phyloP scores from a whole-genome alignment of 2,329 filamentous ascomycete genomes.

The Arachnomyces sp. region DNA sequence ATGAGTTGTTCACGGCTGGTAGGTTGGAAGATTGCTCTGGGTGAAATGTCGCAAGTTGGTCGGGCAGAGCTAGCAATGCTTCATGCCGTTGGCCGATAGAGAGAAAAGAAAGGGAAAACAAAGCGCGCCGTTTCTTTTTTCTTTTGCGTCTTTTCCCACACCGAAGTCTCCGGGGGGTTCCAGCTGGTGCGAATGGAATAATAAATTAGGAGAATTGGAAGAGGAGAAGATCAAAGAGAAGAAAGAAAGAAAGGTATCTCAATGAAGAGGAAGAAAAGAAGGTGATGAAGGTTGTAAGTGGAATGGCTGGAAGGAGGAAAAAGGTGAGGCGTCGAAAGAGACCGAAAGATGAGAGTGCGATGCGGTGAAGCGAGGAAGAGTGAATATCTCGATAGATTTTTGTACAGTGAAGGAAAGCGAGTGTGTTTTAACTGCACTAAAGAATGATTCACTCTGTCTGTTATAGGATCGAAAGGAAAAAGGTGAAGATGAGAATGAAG shows the following conservation, averaged over 20 bases:
- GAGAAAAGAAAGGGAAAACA: constrained; percentile 13
- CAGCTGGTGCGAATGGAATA: not conserved
- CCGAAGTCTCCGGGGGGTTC: not conserved
- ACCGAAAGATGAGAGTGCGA: too few relatives aligned
- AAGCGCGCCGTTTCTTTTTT: constrained; percentile 3
- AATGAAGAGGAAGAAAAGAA: not conserved
- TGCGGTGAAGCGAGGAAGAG: too few relatives aligned
- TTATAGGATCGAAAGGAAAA: too few relatives aligned
- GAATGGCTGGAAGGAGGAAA: not conserved
- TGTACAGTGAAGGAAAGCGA: too few relatives aligned
- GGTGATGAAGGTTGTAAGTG: not conserved
- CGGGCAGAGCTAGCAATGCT: constrained; percentile 31
- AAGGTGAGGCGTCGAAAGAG: not conserved
- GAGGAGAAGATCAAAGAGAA: constrained; percentile 4
- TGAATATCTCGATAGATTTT: too few relatives aligned
- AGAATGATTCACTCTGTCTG: too few relatives aligned
- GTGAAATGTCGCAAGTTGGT: constrained; percentile 22
- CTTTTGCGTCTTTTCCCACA: constrained; percentile 6
- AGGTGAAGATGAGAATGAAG: too few relatives aligned
- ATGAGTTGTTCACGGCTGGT: constrained; percentile 33
- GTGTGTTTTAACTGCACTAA: too few relatives aligned
- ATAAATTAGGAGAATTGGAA: constrained; percentile 1
- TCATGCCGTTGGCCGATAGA: constrained; percentile 24
- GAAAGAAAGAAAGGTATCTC: constrained; percentile 19
- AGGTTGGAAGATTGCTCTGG: constrained; percentile 19